A percentile compares a stretch with the other conserved stretches of the same genome.
Evolutionary conservation across 2,329 filamentous ascomycete genomes (phyloP).

Genomic region (Simplicillium aogashimaense): DNA sequence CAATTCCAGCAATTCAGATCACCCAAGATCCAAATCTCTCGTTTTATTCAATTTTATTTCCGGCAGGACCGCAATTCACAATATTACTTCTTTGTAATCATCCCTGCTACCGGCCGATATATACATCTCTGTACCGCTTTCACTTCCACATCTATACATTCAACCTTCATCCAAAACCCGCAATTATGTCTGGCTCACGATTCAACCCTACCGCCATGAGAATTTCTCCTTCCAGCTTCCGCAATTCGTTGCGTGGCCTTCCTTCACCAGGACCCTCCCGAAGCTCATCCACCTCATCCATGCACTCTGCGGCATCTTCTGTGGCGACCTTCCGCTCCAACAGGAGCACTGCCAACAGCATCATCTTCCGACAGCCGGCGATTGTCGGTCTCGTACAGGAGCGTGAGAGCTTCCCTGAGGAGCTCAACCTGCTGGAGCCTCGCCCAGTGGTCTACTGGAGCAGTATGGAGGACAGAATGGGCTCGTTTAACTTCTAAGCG

Average conservation of each 20-base stretch:
- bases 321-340: constrained; percentile 33
- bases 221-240: constrained; percentile 38
- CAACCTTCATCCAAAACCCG: background rate
- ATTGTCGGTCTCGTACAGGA: constrained; percentile 49
- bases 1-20: constrained; percentile 12
- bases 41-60: constrained; percentile 3
- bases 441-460: constrained; percentile 54
- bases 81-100: background rate
- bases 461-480: constrained; percentile 51
- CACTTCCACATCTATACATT: background rate
- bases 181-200: constrained; percentile 33
- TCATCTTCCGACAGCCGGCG: constrained; percentile 48
- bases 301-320: constrained; percentile 28
- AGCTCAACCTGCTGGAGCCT: constrained; percentile 49
- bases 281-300: constrained; percentile 29
- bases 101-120: background rate
- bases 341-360: constrained; percentile 45
- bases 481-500: constrained; percentile 18
- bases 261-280: constrained; percentile 32
- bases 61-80: constrained; percentile 11
- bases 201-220: constrained; percentile 40
- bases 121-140: too few relatives aligned
- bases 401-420: constrained; percentile 38
- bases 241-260: constrained; percentile 40
- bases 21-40: too few relatives aligned